These are phyloP conservation scores for Nitzschia putrida DNA, from an alignment of 108 stramenopile species.

Conservation along the genomic window DNA sequence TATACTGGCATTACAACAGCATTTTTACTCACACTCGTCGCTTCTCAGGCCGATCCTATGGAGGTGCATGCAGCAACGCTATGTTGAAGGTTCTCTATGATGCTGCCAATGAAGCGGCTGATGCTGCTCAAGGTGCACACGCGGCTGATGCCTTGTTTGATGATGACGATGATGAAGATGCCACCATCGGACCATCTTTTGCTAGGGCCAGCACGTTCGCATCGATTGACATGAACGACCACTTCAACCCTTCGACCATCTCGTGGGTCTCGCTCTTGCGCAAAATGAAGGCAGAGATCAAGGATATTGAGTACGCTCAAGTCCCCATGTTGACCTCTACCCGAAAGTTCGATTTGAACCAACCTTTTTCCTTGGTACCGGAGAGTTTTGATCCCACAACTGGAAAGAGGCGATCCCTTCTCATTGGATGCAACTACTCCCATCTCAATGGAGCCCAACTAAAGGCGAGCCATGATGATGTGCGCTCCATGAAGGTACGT, in stretches of 20 bases:
- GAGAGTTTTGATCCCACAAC: conserved; percentile 57
- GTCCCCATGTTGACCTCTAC: conserved; percentile 69
- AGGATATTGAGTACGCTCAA: conserved; percentile 76
- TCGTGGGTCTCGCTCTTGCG: conserved; percentile 77
- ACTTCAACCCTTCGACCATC: conserved; percentile 44
- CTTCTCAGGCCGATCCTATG: conserved; percentile 71
- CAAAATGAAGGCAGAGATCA: conserved; percentile 84
- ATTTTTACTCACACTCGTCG: conserved; percentile 2
- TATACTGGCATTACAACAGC: background rate
- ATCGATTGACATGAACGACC: conserved; percentile 60
- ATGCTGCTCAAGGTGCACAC: conserved; percentile 13
- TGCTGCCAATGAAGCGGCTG: conserved; percentile 62
- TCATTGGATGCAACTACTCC: conserved; percentile 84
- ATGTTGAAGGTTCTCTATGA: conserved; percentile 88
- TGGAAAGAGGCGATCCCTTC: conserved; percentile 68
- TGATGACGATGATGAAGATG: conserved; percentile 65
- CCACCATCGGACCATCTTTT: conserved; percentile 8
- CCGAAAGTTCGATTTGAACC: conserved; percentile 69
- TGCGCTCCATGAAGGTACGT: conserved; percentile 77
- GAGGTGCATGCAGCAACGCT: conserved; percentile 77
- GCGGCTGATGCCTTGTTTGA: conserved; percentile 56
- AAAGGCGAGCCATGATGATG: conserved; percentile 83
- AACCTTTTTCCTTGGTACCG: conserved; percentile 76
- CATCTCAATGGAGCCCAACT: conserved; percentile 64
- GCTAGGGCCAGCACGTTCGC: conserved; percentile 48